Percentiles rank a stretch among this genome's conserved stretches.
Conservation (phyloP, 2,329 filamentous ascomycete species). For the Trichocomaceae sp. region DNA sequence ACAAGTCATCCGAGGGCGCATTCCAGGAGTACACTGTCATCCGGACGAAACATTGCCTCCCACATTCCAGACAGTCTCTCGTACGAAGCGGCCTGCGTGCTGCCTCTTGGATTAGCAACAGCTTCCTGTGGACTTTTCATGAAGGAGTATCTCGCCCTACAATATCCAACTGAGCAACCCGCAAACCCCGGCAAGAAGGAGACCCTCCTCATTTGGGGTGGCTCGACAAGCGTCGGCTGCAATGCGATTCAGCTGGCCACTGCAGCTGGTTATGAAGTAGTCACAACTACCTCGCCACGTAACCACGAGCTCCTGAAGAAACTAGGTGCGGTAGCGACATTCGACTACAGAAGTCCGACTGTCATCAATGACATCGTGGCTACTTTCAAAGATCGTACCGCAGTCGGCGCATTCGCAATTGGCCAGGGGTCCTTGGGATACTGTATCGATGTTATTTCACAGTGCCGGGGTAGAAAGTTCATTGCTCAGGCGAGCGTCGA, state of each 20-base stretch:
- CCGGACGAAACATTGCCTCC: slow-evolving; percentile 10
- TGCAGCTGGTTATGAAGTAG: slow-evolving; percentile 33
- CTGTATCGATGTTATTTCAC: slow-evolving; percentile 9
- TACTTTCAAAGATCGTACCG: slow-evolving; percentile 14
- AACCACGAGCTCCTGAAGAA: slow-evolving; percentile 39
- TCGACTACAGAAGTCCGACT: slow-evolving; percentile 37
- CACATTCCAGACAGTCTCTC: slow-evolving; percentile 20
- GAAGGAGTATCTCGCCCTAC: slow-evolving; percentile 16
- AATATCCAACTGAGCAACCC: slow-evolving; percentile 9
- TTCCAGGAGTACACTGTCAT: slow-evolving; percentile 24
- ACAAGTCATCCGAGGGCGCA: slow-evolving; percentile 15
- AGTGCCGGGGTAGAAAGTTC: slow-evolving; percentile 17
- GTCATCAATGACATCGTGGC: slow-evolving; percentile 14
- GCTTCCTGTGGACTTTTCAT: slow-evolving; percentile 21
- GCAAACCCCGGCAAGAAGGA: slow-evolving; percentile 21
- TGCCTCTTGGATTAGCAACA: slow-evolving; percentile 21
- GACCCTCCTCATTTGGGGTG: slow-evolving; percentile 47
- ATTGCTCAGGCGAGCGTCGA: slow-evolving; percentile 14
- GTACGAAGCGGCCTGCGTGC: slow-evolving; percentile 22
- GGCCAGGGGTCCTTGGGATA: background rate
- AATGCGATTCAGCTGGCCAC: slow-evolving; percentile 37
- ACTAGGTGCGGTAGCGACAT: slow-evolving; percentile 40
- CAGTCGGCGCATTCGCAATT: slow-evolving; percentile 13
- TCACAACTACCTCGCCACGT: slow-evolving; percentile 29
- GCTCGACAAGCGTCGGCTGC: slow-evolving; percentile 40